Base-by-base conservation (phyloP, 345 rosid species). In the Populus alba region DNA sequence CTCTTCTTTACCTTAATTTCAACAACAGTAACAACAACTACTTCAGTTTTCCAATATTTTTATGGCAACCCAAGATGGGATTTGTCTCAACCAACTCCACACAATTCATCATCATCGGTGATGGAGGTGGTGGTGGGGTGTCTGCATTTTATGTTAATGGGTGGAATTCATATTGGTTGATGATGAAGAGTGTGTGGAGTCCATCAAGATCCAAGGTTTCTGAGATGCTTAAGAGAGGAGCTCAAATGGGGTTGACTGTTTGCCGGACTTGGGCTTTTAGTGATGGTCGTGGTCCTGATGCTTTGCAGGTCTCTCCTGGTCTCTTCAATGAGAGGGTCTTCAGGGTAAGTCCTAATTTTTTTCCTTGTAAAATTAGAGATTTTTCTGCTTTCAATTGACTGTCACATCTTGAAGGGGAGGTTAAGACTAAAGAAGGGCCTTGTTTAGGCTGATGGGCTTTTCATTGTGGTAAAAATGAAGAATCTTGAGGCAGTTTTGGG, bases 211-310 rank as follows among this genome's bases (percentile, higher is more conserved):
- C 77, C 49, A 83, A 77, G 72, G 86, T 83, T 2, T 77, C 86
- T 16, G 57, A 71, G 81, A 81, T 86, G 83, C 61, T 86, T 33
- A 76, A 75, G 41, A 70, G 39, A 53, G 86, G 86, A 20, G 71
- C 82, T 29, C 72, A 83, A 47, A 70, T 86, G 88, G 89, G 89
- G 59, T 61, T 86, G 88, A 86, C 80, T 38, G 87, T 88, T 41
- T 88, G 91, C 75, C 72, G 88, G 79, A 88, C 91, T 45, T 86
- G 89, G 89, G 91, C 87, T 61, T 86, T 88, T 78, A 86, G 84
- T 66, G 86, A 88, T 71, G 88, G 88, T 20, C 27, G 35, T 15
- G 87, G 81, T 6, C 75, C 82, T 77, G 72, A 72, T 74, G 61
- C 79, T 11, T 43, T 88, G 79, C 91, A 88, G 87, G 70, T 78